Conservation (phyloP, 106 monocot genomes). For the Agapanthus africanus region DNA sequence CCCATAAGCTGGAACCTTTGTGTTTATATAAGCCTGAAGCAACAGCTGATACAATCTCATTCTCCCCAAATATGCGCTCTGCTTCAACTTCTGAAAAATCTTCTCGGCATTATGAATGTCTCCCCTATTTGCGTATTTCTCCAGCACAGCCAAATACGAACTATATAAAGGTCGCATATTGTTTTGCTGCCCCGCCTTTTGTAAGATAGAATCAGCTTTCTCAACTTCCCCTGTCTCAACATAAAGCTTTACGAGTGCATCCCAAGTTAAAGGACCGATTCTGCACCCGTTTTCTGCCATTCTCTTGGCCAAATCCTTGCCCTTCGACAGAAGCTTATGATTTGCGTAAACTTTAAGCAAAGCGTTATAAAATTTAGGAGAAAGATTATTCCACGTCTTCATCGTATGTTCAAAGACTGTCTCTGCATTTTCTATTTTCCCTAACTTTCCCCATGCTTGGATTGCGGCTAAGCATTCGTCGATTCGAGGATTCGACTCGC, state of each 20-base stretch:
- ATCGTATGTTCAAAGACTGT: slow-evolving; percentile 48
- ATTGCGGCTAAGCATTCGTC: slow-evolving; percentile 48
- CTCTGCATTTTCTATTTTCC: slow-evolving; percentile 60
- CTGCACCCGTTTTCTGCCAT: slow-evolving; percentile 47
- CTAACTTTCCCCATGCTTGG: slow-evolving; percentile 65
- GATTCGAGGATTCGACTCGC: slow-evolving; percentile 17
- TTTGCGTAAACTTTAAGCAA: slow-evolving; percentile 71
- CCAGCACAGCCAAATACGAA: slow-evolving; percentile 40
- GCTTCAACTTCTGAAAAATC: slow-evolving; percentile 49
- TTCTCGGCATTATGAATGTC: slow-evolving; percentile 82
- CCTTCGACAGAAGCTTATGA: slow-evolving; percentile 58
- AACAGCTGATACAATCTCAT: slow-evolving; percentile 51
- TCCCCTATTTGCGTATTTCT: slow-evolving; percentile 50
- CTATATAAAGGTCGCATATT: slow-evolving; percentile 40
- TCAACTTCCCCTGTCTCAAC: slow-evolving; percentile 60
- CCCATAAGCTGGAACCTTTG: slow-evolving; percentile 70
- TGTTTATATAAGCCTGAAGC: slow-evolving; percentile 59
- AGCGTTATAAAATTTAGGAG: slow-evolving; percentile 41
- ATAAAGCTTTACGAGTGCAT: slow-evolving; percentile 63
- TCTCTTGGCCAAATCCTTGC: slow-evolving; percentile 56
- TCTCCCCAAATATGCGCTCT: slow-evolving; percentile 48
- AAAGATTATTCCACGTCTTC: slow-evolving; percentile 33
- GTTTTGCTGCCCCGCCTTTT: slow-evolving; percentile 36
- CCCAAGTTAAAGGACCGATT: slow-evolving; percentile 48
- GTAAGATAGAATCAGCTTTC: slow-evolving; percentile 69